Conservation (phyloP, 2,329 filamentous ascomycete genomes). For the Ascomycota sp. region DNA sequence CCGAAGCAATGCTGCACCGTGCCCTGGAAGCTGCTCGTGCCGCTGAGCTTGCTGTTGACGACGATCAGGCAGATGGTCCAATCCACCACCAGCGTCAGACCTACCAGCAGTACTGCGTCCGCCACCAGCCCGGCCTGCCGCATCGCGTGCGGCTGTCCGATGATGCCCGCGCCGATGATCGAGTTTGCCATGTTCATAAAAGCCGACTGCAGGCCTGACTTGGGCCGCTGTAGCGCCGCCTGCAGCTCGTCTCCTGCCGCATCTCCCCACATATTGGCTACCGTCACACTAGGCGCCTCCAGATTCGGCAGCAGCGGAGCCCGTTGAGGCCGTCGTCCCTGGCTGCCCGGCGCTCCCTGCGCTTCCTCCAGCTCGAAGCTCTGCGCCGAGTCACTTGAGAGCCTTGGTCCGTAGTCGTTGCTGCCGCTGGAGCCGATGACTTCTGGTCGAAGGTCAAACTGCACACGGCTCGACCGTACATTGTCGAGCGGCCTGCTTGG, state of each 20-base stretch:
- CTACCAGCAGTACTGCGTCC: slow-evolving; percentile 55
- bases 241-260: slow-evolving; percentile 21
- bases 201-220: slow-evolving; percentile 64
- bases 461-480: slow-evolving; percentile 40
- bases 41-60: slow-evolving; percentile 89
- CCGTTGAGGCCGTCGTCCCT: slow-evolving; percentile 25
- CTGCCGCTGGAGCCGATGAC: slow-evolving; percentile 14
- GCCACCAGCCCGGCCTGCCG: slow-evolving; percentile 69
- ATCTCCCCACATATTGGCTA: slow-evolving; percentile 32
- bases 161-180: slow-evolving; percentile 64
- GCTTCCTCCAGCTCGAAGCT: slow-evolving; percentile 21
- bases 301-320: slow-evolving; percentile 60
- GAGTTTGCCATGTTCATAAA: slow-evolving; percentile 99
- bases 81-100: slow-evolving; percentile 66
- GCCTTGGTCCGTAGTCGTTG: slow-evolving; percentile 1
- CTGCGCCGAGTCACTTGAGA: slow-evolving; percentile 7
- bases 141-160: slow-evolving; percentile 86
- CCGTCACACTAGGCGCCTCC: slow-evolving; percentile 52
- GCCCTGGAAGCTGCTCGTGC: slow-evolving; percentile 80
- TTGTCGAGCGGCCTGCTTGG: background rate
- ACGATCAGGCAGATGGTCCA: slow-evolving; percentile 97
- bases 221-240: slow-evolving; percentile 41
- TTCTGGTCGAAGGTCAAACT: slow-evolving; percentile 39
- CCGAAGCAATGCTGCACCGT: slow-evolving; percentile 95
- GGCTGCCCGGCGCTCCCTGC: slow-evolving; percentile 23